These are phyloP conservation scores for Parathielavia appendiculata DNA, from an alignment of 495 filamentous ascomycete species.

Conservation along the genomic window DNA sequence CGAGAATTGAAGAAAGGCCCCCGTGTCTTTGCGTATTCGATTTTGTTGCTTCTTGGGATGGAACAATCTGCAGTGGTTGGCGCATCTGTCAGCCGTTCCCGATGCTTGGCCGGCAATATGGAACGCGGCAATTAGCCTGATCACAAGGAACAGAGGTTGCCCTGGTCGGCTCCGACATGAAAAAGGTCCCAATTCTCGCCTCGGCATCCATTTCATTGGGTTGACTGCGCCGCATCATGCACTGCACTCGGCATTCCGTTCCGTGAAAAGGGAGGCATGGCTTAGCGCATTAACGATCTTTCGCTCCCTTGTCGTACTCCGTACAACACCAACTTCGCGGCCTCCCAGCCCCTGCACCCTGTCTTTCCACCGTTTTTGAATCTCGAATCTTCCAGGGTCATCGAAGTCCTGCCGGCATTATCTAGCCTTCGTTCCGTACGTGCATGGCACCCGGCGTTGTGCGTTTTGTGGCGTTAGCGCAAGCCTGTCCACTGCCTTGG, in stretches of 20 bases:
- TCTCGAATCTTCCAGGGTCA: neutral
- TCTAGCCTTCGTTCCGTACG: constrained; percentile 19
- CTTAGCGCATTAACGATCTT: constrained; percentile 15
- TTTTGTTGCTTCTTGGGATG: too few species aligned
- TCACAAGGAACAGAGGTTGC: constrained; percentile 12
- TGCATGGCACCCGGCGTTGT: neutral
- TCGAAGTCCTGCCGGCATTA: constrained; percentile 9
- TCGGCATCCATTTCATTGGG: constrained; percentile 17
- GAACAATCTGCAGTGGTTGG: constrained; percentile 13
- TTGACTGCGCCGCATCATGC: constrained; percentile 13
- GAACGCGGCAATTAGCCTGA: constrained; percentile 32
- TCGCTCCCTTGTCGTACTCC: constrained; percentile 4
- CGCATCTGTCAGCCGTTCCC: constrained; percentile 1
- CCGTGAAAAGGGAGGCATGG: constrained; percentile 19
- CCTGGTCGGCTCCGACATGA: constrained; percentile 12
- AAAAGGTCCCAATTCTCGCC: constrained; percentile 9
- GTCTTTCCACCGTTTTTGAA: neutral
- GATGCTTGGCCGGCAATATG: constrained; percentile 20
- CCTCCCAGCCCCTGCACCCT: neutral
- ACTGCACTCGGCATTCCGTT: constrained; percentile 23
- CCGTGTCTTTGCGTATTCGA: too few species aligned
- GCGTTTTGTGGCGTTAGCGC: constrained; percentile 3
- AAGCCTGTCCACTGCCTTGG: neutral
- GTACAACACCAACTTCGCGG: neutral
- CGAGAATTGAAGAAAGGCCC: too few species aligned